Evolutionary conservation across 768 basidiomycete genomes (phyloP), one percentile per base, ranked within the genome.

Genomic region (Boletus rex-veris): DNA sequence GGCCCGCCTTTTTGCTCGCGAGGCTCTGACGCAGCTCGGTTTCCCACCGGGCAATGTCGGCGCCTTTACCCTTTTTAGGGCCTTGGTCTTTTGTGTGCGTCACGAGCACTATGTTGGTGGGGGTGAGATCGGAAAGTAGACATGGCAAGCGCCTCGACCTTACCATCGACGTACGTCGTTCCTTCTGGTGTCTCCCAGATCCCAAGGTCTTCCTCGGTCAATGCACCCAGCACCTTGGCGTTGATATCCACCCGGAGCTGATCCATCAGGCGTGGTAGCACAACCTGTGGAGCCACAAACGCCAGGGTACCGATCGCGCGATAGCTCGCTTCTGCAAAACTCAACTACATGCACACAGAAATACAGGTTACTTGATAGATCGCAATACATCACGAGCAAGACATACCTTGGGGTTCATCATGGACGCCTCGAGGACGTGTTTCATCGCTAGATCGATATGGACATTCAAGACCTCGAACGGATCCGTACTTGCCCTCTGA

Each of bases 11-110:
- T 75, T 98, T 98, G 51, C 73, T 81, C 7, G 90, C 90, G 1
- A 98, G 75, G 0, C 86, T 83, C 60, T 90, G 86, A 10, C 94
- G 83, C n/a, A 96, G 75, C 55, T 99, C 95, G 26, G 86, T 88
- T 57, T 99, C 97, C 96, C 96, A 99, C 64, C 91, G 87, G 16
- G 91, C 88, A 14, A 96, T 88, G 35, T 91, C 92, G 6, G 88
- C 83, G 53, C 86, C 88, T 61, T 97, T 98, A 14, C 92, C 90
- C 66, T 95, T 96, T 58, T 72, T 78, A 4, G 71, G 71, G 44
- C 64, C 74, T 5, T 79, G 76, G 1, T 75, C 77, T 11, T 68
- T 67, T 62, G 87, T 88, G 52, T 80, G 81, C 3, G 77, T 72
- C 10, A 84, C 75, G 14, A 94, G 73, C 3, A 90, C 90, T 91